These are phyloP conservation scores for Hemileia vastatrix DNA, from an alignment of 1,284 basidiomycete genomes.

Conservation along the genomic window DNA sequence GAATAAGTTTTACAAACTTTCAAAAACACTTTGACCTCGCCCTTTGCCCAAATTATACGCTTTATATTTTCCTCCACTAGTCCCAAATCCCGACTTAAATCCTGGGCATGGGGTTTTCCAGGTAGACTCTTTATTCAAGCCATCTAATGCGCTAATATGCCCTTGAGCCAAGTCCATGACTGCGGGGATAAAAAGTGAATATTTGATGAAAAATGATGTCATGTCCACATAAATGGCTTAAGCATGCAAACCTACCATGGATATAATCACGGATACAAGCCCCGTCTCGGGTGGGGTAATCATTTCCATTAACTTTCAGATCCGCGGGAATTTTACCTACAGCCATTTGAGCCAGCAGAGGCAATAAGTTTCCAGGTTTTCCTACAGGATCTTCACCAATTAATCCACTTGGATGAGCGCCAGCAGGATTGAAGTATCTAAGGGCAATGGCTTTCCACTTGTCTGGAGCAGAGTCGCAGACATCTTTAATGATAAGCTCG, in stretches of 20 bases:
- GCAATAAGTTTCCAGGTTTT: conserved; percentile 87
- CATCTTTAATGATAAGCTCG: conserved; percentile 80
- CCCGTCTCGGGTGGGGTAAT: conserved; percentile 93
- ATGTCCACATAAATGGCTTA: not conserved
- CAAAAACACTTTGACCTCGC: conserved; percentile 78
- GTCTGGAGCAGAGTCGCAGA: conserved; percentile 65
- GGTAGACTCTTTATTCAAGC: conserved; percentile 58
- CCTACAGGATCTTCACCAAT: conserved; percentile 96
- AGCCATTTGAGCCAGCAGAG: conserved; percentile 90
- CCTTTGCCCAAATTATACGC: conserved; percentile 96
- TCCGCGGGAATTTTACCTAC: conserved; percentile 73
- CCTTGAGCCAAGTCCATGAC: conserved; percentile 89
- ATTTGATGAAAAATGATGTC: not conserved
- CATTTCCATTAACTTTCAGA: conserved; percentile 91
- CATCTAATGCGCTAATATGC: conserved; percentile 83
- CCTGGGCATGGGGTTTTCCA: conserved; percentile 44
- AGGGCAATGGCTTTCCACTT: conserved; percentile 71
- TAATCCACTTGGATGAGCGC: conserved; percentile 86
- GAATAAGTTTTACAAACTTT: conserved; percentile 40
- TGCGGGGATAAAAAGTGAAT: not conserved
- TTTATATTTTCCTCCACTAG: conserved; percentile 58
- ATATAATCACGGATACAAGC: conserved; percentile 97
- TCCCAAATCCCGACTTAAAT: conserved; percentile 39
- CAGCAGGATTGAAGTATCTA: conserved; percentile 85
- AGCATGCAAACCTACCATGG: conserved; percentile 49